phyloP scores from a whole-genome alignment of 768 basidiomycete genomes.

The Pleurotus ostreatus region DNA sequence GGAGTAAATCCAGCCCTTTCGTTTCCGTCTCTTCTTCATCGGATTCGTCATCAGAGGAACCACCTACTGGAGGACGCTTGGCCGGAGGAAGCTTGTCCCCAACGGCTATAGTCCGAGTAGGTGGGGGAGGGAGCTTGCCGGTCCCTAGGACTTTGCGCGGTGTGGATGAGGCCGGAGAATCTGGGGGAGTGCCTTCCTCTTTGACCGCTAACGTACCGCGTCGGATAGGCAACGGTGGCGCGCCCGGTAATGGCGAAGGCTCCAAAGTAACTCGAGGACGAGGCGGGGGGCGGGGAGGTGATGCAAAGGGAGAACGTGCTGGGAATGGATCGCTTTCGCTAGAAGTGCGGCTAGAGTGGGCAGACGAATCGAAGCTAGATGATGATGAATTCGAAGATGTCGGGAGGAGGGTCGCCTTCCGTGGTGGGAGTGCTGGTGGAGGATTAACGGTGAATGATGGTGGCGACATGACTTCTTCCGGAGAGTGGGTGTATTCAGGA shows the following conservation, averaged over 20 bases:
- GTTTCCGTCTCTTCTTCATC: conserved; percentile 56
- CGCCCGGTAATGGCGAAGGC: conserved; percentile 15
- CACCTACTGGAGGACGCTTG: conserved; percentile 33
- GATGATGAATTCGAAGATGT: not conserved
- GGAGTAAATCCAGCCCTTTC: conserved; percentile 47
- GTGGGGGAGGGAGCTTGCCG: conserved; percentile 61
- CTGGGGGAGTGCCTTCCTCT: conserved; percentile 13
- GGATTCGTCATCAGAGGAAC: conserved; percentile 48
- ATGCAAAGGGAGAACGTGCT: conserved; percentile 12
- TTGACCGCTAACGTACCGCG: conserved; percentile 22
- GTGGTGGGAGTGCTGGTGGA: conserved; percentile 8
- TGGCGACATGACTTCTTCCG: not conserved
- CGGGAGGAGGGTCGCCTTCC: conserved; percentile 1
- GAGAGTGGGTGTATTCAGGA: not conserved
- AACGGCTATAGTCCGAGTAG: conserved; percentile 65
- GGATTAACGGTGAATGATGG: not conserved
- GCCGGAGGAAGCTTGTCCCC: conserved; percentile 69
- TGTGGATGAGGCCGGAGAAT: conserved; percentile 17
- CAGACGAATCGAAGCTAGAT: conserved; percentile 15
- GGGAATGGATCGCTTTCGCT: conserved; percentile 26
- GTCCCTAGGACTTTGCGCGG: conserved; percentile 37
- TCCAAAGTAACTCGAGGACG: conserved; percentile 21
- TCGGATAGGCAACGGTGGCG: conserved; percentile 46
- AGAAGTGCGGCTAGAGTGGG: conserved; percentile 35
- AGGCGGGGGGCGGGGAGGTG: conserved; percentile 33